Evolutionary conservation across 352 stramenopile genomes (phyloP), one percentile per base, ranked within the genome.

Genomic region (Globisporangium alternatum): DNA sequence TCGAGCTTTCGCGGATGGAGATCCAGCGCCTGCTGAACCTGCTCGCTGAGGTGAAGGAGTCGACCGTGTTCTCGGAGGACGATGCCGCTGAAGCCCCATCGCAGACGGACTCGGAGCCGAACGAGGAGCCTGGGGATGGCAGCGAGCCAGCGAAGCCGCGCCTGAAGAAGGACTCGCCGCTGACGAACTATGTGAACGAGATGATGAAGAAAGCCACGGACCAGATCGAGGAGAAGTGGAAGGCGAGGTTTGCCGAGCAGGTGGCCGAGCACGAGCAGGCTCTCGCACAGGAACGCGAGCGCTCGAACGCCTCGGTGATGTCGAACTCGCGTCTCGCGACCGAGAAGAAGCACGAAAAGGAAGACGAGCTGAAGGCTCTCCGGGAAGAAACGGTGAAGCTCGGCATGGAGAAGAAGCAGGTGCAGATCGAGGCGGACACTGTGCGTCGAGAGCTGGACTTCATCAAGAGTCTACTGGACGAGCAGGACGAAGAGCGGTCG

Each of bases 161-260:
- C 48, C 33, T 58, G 62, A 64, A 64, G 15, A 62, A 54, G 4
- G 80, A 90, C 44, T 90, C 83, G n/a, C 83, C 83, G 15, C 53
- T 92, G 33, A 90, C 83, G 0, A 77, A 74, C n/a, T 91, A 88
- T 62, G 81, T 93, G 51, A 81, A 83, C 30, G 72, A 81, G 39
- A 88, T 91, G 54, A 62, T 93, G 44, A 82, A 89, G 45, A 85
- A 86, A 41, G 85, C 85, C 3, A 91, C 85, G 1, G 81, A 93
- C 44, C 82, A 90, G 57, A 93, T 93, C 47, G 83, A 93, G 62
- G 78, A 90, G 30, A 93, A 91, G 59, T 93, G 85, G 85, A 90
- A 87, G 59, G 71, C 71, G 28, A 78, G 85, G 10, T 91, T 93
- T 62, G 76, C 81, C 0, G 80, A 90, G 43, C 81, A 91, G 56